Evolutionary conservation across 1,284 basidiomycete genomes (phyloP), one percentile per base, ranked within the genome.

Genomic region (Puccinia coronata): DNA sequence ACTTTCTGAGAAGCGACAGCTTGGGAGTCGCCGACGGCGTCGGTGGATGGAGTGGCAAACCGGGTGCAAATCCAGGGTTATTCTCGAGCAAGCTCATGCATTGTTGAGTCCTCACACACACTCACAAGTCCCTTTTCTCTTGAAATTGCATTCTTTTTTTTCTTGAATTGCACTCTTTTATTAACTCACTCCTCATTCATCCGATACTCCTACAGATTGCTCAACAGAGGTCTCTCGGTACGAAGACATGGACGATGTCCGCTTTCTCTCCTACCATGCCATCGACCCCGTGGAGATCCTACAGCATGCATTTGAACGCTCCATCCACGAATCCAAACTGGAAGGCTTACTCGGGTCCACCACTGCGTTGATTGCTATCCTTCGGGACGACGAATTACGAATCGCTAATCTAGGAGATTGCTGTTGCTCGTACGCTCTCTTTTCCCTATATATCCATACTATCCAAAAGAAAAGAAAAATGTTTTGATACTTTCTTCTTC

Each of bases 321-420:
- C 88, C 82, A 84, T 87, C 81, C 84, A 85, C 25, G 88, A 86
- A 84, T 87, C 87, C 31, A 85, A 85, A 8, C 82, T 84, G 25
- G 83, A 89, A 86, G 89, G 89, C 23, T 87, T 90, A 47, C 86
- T 87, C 82, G 89, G 90, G 18, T 88, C 88, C 3, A 88, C 89
- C 36, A 90, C 88, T 12, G 89, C 89, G 36, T 85, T 90, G 0
- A 84, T 90, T 4, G 90, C 90, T 0, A 84, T 90, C 39, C 86
- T 91, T 23, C 86, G 90, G 61, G 90, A 92, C 80, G 92, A 93
- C 14, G 91, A 95, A 72, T 89, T 98, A 61, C 90, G 91, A 76
- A 92, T 98, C 47, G 96, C 95, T 0, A 95, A 98, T 84, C 87
- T 98, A 11, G 96, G 96, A 28, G 96, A 98, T 86, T 96, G 94